Percentiles rank a stretch among this genome's conserved stretches.
Evolutionary conservation across 139 green algal species (phyloP).

Genomic region (Ulvella scutata): DNA sequence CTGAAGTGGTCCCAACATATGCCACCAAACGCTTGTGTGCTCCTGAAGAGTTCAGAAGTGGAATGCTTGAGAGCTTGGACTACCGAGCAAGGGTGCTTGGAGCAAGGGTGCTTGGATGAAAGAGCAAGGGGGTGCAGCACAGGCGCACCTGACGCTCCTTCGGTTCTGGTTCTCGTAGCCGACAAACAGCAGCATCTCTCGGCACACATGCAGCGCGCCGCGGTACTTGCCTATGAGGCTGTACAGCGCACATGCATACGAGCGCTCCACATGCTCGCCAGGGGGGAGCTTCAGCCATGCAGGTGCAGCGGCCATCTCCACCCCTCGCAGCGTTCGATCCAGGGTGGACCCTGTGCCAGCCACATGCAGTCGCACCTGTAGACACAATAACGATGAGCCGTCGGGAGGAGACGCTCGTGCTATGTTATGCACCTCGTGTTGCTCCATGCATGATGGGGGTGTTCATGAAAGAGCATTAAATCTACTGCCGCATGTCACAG

Average conservation of each 20-base stretch:
- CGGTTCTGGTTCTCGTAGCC: not conserved
- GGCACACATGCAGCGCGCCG: not conserved
- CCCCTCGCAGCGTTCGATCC: not conserved
- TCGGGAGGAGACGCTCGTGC: no score
- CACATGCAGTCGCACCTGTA: not conserved
- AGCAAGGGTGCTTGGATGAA: no score
- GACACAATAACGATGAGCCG: no score
- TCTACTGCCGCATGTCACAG: no score
- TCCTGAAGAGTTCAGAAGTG: no score
- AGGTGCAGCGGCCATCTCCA: not conserved
- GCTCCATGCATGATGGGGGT: no score
- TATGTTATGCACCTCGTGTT: no score
- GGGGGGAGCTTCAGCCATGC: not conserved
- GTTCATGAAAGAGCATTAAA: no score
- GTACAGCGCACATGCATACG: not conserved
- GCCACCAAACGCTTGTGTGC: no score
- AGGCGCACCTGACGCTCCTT: not conserved
- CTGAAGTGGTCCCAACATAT: no score
- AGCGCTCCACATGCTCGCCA: not conserved
- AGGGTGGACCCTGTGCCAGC: not conserved
- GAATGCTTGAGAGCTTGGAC: no score
- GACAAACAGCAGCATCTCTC: not conserved
- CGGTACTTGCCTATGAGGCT: not conserved
- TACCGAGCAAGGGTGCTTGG: no score
- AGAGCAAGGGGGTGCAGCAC: not conserved